Base-by-base conservation (phyloP, 2,329 filamentous ascomycete genomes). In the Macroventuria anomochaeta region DNA sequence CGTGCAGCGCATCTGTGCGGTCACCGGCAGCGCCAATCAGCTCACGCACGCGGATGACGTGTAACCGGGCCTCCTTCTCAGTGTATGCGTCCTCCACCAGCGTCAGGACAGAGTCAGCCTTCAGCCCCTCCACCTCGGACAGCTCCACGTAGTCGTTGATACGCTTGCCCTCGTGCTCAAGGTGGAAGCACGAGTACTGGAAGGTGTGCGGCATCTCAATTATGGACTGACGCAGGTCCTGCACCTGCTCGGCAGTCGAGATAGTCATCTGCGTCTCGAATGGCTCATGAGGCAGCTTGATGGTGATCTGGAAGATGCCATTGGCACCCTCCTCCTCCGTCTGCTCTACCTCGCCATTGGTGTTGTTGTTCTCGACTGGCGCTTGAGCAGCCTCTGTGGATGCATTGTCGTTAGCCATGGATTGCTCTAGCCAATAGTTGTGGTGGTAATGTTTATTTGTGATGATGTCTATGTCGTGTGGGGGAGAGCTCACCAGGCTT, bases 121-220 rank as follows among this genome's bases (percentile, higher is more conserved):
- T 85, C 49, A 99, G 84, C 51, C 85, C 91, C 40, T 89, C 83
- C 49, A 99, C 89, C 72, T 99, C 93, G 48, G 91, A 92, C 58
- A 99, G 84, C 74, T 96, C 89, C 55, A 96, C 85, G 68, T 95
- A 97, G 77, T 99, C 95, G 76, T 97, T 97, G 82, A 99, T 88
- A 62, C 90, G 89, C 76, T 90, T 81, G 64, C 91, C 91, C 55
- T 90, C 88, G 79, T 93, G 88, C 79, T 97, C 93, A 68, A 99
- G 87, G 78, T 99, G 95, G 81, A 99, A 99, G 82, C 95, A 99
- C 46, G 95, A 96, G 80, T 97, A 97, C 77, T 96, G 92, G 79
- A 97, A 95, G 44, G 93, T 96, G 55, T 88, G 84, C 5, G 95
- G 95, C 42, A 92, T 84, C 77, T 99, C 95, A 78, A 97, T 92